These are phyloP conservation scores for Vitis labrusca DNA, from an alignment of 164 flowering plant genomes.

Conservation along the genomic window DNA sequence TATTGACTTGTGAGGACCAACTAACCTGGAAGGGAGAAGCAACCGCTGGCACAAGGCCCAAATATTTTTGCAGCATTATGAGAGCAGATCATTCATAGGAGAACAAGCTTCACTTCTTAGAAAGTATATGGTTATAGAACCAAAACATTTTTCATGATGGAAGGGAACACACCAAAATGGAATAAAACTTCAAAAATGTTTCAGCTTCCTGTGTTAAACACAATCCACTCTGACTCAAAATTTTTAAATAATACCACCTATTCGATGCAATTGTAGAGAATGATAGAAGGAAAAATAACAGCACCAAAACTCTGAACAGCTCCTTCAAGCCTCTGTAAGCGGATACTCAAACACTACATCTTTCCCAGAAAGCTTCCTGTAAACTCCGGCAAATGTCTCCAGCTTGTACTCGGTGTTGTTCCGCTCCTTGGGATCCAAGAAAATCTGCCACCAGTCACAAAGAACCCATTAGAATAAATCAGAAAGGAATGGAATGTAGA, in stretches of 20 bases:
- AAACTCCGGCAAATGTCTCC: constrained; percentile 73
- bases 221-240: constrained; percentile 8
- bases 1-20: too few species aligned
- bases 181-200: background rate
- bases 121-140: too few species aligned
- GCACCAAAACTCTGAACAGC: background rate
- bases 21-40: too few species aligned
- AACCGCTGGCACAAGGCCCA: too few species aligned
- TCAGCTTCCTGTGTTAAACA: background rate
- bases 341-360: constrained; percentile 88
- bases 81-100: too few species aligned
- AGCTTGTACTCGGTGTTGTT: constrained; percentile 83
- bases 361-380: constrained; percentile 79
- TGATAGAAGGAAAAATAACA: background rate
- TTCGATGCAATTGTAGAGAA: constrained; percentile 4
- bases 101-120: too few species aligned
- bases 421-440: constrained; percentile 74
- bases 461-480: too few species aligned
- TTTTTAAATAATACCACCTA: constrained; percentile 5
- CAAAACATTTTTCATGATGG: background rate
- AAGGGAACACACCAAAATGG: background rate
- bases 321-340: constrained; percentile 42
- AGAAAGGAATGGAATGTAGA: too few species aligned
- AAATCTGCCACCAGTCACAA: constrained; percentile 36
- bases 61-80: too few species aligned